Evolutionary conservation across 352 stramenopile genomes (phyloP), one percentile per base, ranked within the genome.

Genomic region (Pythium apleroticum): DNA sequence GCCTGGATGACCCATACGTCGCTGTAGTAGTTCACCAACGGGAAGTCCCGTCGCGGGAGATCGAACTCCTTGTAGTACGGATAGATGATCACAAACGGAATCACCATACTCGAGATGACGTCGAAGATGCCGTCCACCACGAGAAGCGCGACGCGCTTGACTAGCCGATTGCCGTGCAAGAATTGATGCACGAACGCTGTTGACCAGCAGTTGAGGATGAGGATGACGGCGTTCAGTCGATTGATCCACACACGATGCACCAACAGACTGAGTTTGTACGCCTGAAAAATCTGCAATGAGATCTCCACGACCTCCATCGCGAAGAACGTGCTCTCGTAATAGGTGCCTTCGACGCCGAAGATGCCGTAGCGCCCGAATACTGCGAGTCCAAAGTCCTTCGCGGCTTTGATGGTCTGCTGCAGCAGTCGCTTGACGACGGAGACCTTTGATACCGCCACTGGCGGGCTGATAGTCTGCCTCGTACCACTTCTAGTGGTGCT

Each of bases 1-100:
- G 63, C 63, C 6, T 63, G 35, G 41, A 64, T 60, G 24, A 71
- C 60, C 61, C 62, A 76, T 0, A 66, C 57, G n/a, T 76, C 65
- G n/a, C 63, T 20, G 28, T 71, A 73, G 24, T 63, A 66, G 25
- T 71, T 60, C 0, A 50, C 37, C 0, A 72, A 17, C 11, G 60
- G 62, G 22, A 76, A 76, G 15, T 69, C 62, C 8, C 41, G 20
- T 2, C 14, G 22, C 0, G 3, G 7, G n/a, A 39, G 15, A 39
- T 68, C 57, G 39, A 69, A 73, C 43, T 64, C 37, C 14, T 20
- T 19, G n/a, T 56, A 46, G 53, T 74, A 74, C 30, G 56, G 56
- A 14, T 30, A 20, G 20, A 72, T 64, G 39, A 76, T 67, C n/a
- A 25, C 54, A 10, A 66, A 25, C 22, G 66, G 65, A 20, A 66